Base-by-base conservation (phyloP, 345 rosid species). In the Euphorbia pulcherrima region DNA sequence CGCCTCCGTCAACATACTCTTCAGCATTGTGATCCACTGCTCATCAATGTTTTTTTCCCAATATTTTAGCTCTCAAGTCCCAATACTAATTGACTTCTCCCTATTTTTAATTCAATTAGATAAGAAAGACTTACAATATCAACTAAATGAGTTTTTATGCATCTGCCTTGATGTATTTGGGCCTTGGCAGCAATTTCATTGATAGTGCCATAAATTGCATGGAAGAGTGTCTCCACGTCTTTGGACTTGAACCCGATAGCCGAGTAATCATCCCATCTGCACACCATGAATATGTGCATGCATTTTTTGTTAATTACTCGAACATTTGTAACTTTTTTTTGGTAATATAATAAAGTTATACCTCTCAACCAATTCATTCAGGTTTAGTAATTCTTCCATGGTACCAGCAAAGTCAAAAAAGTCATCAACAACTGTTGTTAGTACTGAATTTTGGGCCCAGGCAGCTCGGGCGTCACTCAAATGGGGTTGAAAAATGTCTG, bases 371-470 rank as follows among this genome's bases (percentile, higher is more conserved):
- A 71, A 27, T 39, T 41, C 56, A 6, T 21, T 63, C 37, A 64
- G 41, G 69, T 71, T 71, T 29, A 62, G 62, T 16, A 71, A 35
- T 21, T 71, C 68, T 52, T 71, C 57, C 24, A 39, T n/a, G 50
- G 69, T 39, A 14, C 74, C 74, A 8, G 47, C 69, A 35, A 41
- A 47, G 39, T 71, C 74, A 44, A 71, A 71, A 17, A 71, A 54
- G 24, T 71, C 74, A 20, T 71, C 69, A 17, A 71, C 11, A 2
- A 71, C 48, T 27, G 75, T 71, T 0, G 48, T 55, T 8, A 71
- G 63, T 17, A 64, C 75, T 21, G 64, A 53, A 30, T 55, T 55
- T 58, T 71, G 58, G 8, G 69, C 67, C 75, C 68, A 62, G 11
- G 69, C 47, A 8, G 60, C 57, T 24, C 75, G 62, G 44, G 69